Conservation (phyloP, 345 rosid species). For the Gossypium ekmanianum region DNA sequence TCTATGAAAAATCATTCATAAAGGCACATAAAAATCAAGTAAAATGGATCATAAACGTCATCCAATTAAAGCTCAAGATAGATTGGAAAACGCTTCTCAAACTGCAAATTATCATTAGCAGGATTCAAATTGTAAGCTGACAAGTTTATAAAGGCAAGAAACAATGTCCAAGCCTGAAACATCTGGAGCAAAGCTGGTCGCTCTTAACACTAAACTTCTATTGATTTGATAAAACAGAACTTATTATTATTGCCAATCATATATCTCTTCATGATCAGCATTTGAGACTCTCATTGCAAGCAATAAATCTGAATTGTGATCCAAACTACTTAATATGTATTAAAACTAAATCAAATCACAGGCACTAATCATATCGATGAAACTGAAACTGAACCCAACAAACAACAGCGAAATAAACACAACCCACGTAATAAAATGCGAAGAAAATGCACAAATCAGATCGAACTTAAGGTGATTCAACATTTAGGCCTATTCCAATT, state of each 20-base stretch:
- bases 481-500: slow-evolving; percentile 9
- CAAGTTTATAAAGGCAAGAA: not conserved
- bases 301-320: not conserved
- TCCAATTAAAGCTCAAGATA: not conserved
- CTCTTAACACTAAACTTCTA: not conserved
- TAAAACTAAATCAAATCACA: not conserved
- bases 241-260: not conserved
- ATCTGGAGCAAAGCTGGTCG: not conserved
- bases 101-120: not conserved
- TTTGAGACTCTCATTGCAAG: not conserved
- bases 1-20: not conserved
- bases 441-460: slow-evolving; percentile 1
- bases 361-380: not conserved
- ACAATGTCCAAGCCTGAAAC: not conserved
- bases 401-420: not conserved
- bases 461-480: slow-evolving; percentile 2
- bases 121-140: not conserved
- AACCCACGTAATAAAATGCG: not conserved
- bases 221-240: not conserved
- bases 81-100: not conserved
- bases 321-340: not conserved
- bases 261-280: slow-evolving; percentile 4
- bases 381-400: not conserved
- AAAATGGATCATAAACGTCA: not conserved
- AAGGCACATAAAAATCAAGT: not conserved